Base-by-base conservation (phyloP, 2,329 filamentous ascomycete genomes). In the Alternaria novae-zelandiae region DNA sequence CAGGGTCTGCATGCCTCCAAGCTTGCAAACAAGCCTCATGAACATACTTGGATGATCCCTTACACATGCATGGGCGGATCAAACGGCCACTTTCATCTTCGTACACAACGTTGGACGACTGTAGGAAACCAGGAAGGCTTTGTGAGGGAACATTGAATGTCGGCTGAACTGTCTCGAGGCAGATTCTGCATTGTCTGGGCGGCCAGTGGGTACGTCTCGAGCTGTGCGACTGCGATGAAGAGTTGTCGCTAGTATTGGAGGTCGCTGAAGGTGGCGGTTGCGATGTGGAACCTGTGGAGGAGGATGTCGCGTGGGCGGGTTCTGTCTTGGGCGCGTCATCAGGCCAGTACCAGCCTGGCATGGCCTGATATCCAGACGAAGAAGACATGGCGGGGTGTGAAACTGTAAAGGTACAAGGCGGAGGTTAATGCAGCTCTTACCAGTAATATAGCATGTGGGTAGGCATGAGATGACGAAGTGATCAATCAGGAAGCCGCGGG, bases 51-150 rank as follows among this genome's bases (percentile, higher is more conserved):
- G 95, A 92, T 43, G 92, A 93, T 56, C 96, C 96, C 82, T 93
- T 96, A 86, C 96, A 99, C 81, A 90, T 89, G 85, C 96, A 99
- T 36, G 96, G 96, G 57, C 91, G 91, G 71, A 98, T 87, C 26
- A 99, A 84, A 54, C 93, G 90, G 28, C 91, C 86, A 67, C 90
- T 91, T 65, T 91, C 88, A 23, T 92, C 94, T 55, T 90, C 86
- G 74, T 97, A 97, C 20, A 85, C 84, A 49, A 91, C 88, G 54
- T 85, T 84, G 17, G 88, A 86, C 26, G 86, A 81, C 67, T 89
- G 85, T 46, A 91, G 79, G 56, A 89, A 85, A 23, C 83, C 82
- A 23, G 88, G 86, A 21, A 89, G 73, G 61, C 82, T 83, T 61
- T 87, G 84, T 11, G 85, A 82, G 13, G 84, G 82, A 44, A 83